A percentile compares a stretch with the other conserved stretches of the same genome.
Evolutionary conservation across 768 basidiomycete species (phyloP).

Genomic region (Lentinula aciculospora): DNA sequence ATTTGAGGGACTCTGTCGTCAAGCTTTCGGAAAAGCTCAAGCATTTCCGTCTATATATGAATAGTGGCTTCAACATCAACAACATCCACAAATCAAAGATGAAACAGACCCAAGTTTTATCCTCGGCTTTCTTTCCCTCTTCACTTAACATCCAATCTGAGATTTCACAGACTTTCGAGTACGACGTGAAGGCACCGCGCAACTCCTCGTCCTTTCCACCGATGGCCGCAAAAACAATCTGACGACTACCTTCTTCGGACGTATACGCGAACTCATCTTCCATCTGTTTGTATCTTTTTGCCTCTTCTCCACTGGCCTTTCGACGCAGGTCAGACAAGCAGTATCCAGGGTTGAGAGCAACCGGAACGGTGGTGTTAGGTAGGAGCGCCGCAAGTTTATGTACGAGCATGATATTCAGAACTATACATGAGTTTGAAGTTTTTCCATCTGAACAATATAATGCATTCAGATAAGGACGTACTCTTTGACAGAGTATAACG

Average conservation of each 20-base stretch:
- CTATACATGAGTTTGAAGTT: no score
- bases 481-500: constrained; percentile 23
- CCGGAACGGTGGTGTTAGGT: constrained; percentile 15
- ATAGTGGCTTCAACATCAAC: not conserved
- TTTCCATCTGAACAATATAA: no score
- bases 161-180: constrained; percentile 14
- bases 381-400: constrained; percentile 20
- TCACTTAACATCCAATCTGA: constrained; percentile 26
- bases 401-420: constrained; percentile 24
- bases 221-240: constrained; percentile 24
- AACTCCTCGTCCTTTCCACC: constrained; percentile 12
- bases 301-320: not conserved
- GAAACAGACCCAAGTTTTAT: constrained; percentile 27
- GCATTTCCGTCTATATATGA: constrained; percentile 17
- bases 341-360: constrained; percentile 22
- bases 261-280: constrained; percentile 12
- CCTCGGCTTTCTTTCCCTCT: constrained; percentile 21
- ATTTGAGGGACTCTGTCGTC: not conserved
- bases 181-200: not conserved
- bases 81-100: not conserved
- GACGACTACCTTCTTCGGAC: constrained; percentile 26
- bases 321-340: constrained; percentile 21
- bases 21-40: constrained; percentile 14
- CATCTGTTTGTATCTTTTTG: not conserved
- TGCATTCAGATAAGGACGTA: constrained; percentile 9